Conservation (phyloP, 495 filamentous ascomycete species). For the Friedmanniomyces simplex region DNA sequence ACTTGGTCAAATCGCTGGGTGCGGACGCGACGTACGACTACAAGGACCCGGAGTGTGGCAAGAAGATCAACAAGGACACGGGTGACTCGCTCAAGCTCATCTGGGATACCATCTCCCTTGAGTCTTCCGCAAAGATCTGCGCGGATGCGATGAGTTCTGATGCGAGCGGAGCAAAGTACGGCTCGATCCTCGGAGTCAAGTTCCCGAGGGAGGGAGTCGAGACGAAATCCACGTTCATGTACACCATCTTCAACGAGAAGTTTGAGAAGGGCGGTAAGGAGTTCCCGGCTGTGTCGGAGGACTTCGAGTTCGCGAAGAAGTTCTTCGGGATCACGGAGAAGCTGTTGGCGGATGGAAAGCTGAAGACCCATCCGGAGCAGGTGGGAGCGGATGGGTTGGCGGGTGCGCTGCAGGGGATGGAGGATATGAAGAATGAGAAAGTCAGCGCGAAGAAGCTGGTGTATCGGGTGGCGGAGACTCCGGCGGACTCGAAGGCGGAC, state of each 20-base stretch:
- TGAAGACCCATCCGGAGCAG: slow-evolving; percentile 42
- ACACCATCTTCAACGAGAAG: slow-evolving; percentile 21
- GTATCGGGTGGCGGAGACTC: slow-evolving; percentile 24
- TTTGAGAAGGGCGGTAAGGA: slow-evolving; percentile 11
- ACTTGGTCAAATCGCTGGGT: slow-evolving; percentile 40
- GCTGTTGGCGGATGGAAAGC: slow-evolving; percentile 39
- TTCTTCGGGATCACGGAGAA: slow-evolving; percentile 32
- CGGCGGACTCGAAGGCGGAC: slow-evolving; percentile 1
- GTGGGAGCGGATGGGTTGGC: slow-evolving; percentile 39
- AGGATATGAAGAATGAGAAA: slow-evolving; percentile 39
- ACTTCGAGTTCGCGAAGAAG: slow-evolving; percentile 36
- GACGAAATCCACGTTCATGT: slow-evolving; percentile 23
- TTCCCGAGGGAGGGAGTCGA: slow-evolving; percentile 24
- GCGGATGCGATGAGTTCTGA: slow-evolving; percentile 19
- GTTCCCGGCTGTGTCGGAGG: slow-evolving; percentile 22
- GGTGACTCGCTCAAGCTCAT: slow-evolving; percentile 23
- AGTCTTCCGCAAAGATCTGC: slow-evolving; percentile 21
- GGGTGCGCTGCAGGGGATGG: slow-evolving; percentile 42
- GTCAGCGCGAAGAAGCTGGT: slow-evolving; percentile 52
- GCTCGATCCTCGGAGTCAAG: slow-evolving; percentile 4
- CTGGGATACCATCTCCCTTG: slow-evolving; percentile 26
- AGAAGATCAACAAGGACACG: slow-evolving; percentile 19
- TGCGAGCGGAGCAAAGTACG: slow-evolving; percentile 4
- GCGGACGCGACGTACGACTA: slow-evolving; percentile 48
- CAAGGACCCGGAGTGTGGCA: slow-evolving; percentile 14